Evolutionary conservation across 2,329 filamentous ascomycete species (phyloP), one percentile per base, ranked within the genome.

Genomic region (Xylariaceae sp.): DNA sequence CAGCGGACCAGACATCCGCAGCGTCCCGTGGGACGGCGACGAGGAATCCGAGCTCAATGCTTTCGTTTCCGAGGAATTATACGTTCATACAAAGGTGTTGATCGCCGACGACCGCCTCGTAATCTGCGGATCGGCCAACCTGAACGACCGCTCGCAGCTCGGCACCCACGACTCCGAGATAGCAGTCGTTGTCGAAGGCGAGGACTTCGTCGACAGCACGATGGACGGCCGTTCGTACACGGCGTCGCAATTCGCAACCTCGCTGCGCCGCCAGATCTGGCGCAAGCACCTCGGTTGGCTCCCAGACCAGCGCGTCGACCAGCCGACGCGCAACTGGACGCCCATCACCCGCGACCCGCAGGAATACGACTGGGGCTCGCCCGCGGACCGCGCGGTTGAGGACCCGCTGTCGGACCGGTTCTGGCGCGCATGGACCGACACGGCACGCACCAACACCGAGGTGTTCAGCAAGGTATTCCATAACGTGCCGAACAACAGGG

Each of bases 231-330:
- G 78, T 19, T 83, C 83, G 0, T 95, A 80, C 74, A 79, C 77
- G 30, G 92, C 89, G 7, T 85, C 85, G 8, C 80, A 81, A 53
- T 92, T 92, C 66, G 91, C 91, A 1, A 76, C 89, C 5, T 89
- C 86, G 1, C 84, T 96, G 10, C 87, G 92, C 19, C 83, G 92
- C 34, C 84, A 91, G 68, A 82, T 96, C 58, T 96, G 89, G 83
- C 84, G 92, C 62, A 95, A 96, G 74, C 92, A 96, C 68, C 80
- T 96, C 1, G 92, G 92, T 41, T 79, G 96, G 8, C 77, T 96
- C 9, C 85, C 86, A 0, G 78, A 89, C 8, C 89, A 96, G 69
- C 75, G 77, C 32, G 83, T 86, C 63, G 87, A 86, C 55, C 74
- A 71, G 2, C 78, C 85, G 5, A 81, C 88, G 63, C 77, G 80